Evolutionary conservation across 140 eudicot genomes (phyloP), one percentile per base, ranked within the genome.

Genomic region (Anethum foeniculum): DNA sequence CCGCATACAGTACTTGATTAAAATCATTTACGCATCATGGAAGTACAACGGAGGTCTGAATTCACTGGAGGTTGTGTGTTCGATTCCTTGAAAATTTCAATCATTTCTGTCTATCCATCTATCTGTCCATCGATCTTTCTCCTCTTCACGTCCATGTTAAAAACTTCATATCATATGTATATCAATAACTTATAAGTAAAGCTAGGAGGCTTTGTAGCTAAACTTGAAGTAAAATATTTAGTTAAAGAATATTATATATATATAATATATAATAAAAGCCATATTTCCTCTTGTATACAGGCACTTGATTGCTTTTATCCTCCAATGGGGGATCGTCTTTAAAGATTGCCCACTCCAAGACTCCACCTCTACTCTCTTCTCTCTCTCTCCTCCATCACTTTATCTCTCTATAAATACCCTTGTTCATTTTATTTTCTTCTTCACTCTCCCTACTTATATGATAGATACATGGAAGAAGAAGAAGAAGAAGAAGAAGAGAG

Each of bases 321-420:
- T 74, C 86, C 78, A 77, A 82, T 87, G 85, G 77, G 82, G 75
- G 51, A 49, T 64, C 79, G 87, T 81, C 88, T 89, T 89, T 89
- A 91, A 89, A 85, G 94, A 85, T 88, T 91, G 87, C 84, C 87
- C 94, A 91, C 88, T 91, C 88, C 90, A 85, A 85, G 89, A 91
- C 97, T 89, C 97, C 81, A 91, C 83, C 92, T 76, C 32, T 39
- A 39, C 80, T 56, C 74, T 34, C 80, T 28, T 80, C 82, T 69
- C 71, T 41, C 46, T 41, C 46, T 41, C 19, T 14, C 67, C 25
- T 28, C 19, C 23, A 34, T 5, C 67, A 14, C 19, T 67, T 30
- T 67, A 12, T 28, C 41, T 67, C 41, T 7, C 73, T 67, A 67
- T 67, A 67, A 67, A 67, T 67, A 67, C 73, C 73, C 13, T 60